These are phyloP conservation scores for Elaphomyces granulatus DNA, from an alignment of 495 filamentous ascomycete genomes.

Conservation along the genomic window DNA sequence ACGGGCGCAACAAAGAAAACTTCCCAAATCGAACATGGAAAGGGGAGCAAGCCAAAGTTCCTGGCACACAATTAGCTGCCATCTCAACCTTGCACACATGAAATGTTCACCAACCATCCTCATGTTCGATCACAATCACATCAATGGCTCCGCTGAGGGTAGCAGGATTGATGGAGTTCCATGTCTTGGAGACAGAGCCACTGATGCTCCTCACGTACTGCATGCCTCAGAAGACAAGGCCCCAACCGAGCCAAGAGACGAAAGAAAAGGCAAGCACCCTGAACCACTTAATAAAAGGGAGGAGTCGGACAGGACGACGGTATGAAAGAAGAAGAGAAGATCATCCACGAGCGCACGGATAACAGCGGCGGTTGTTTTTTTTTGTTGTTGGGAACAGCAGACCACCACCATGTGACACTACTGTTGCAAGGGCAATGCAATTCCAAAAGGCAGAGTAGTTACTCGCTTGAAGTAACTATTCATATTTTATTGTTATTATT, in stretches of 20 bases:
- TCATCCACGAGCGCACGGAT: too few relatives aligned
- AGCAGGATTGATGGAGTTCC: constrained; percentile 98
- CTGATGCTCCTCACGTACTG: constrained; percentile 96
- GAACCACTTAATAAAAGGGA: too few relatives aligned
- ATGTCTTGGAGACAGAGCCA: constrained; percentile 93
- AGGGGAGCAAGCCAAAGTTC: constrained; percentile 75
- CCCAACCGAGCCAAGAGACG: background rate
- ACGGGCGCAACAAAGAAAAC: constrained; percentile 88
- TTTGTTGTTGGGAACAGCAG: too few relatives aligned
- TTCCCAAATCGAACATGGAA: constrained; percentile 99
- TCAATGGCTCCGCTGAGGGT: constrained; percentile 96
- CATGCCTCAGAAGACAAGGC: constrained; percentile 37
- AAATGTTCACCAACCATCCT: constrained; percentile 51
- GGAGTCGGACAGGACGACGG: constrained; percentile 1
- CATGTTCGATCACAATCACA: constrained; percentile 95
- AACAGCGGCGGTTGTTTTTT: too few relatives aligned
- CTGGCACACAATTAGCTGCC: constrained; percentile 16
- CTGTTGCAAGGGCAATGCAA: too few relatives aligned
- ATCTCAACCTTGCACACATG: background rate
- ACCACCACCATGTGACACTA: background rate
- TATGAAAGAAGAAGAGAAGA: constrained; percentile 4
- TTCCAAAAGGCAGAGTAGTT: too few relatives aligned
- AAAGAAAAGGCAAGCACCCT: constrained; percentile 4
- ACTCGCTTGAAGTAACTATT: too few relatives aligned
- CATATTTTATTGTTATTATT: too few relatives aligned